Base-by-base conservation (phyloP, 257 asterid genomes). In the Nicotiana attenuata region DNA sequence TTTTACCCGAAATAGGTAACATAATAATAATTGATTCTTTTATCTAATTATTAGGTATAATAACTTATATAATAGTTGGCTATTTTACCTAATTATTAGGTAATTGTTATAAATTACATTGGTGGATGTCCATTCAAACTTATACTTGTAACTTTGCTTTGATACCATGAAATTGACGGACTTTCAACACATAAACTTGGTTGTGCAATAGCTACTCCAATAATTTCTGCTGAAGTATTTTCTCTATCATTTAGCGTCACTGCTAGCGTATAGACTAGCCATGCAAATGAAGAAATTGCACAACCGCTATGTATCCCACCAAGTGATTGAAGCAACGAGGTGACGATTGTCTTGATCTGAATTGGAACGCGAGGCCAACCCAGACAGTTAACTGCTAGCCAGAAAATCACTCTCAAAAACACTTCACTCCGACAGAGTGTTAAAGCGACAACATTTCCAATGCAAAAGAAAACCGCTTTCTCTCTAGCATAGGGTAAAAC, bases 221-320 rank as follows among this genome's bases (percentile, higher is more conserved):
- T 66, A 65, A 90, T 90, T 52, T 81, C 94, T 0, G 84, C 82
- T 0, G 97, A 77, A 0, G 93, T 88, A 83, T 88, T 88, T 61
- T 80, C 89, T 76, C 65, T 85, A 55, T 91, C 83, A 56, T 91
- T 83, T 3, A 90, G 78, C 0, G 94, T 90, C n/a, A 89, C 91
- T 53, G 87, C 82, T 78, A 92, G n/a, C 0, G 93, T 91, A 67
- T 91, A 92, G 3, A 89, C 29, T 10, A 91, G 90, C 97, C 97
- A 93, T 50, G 90, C 90, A 61, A 93, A 59, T 2, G 97, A 90
- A 5, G 97, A 93, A 33, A 93, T 22, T 0, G 94, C 97, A 61
- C 94, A 93, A 7, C 97, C 82, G n/a, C 96, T 93, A 47, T 93
- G 97, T 8, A 93, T 87, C 9, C 97, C 96, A 1, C 96, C 97